These are phyloP conservation scores for Codiaeum variegatum DNA, from an alignment of 441 rosid species.

Conservation along the genomic window DNA sequence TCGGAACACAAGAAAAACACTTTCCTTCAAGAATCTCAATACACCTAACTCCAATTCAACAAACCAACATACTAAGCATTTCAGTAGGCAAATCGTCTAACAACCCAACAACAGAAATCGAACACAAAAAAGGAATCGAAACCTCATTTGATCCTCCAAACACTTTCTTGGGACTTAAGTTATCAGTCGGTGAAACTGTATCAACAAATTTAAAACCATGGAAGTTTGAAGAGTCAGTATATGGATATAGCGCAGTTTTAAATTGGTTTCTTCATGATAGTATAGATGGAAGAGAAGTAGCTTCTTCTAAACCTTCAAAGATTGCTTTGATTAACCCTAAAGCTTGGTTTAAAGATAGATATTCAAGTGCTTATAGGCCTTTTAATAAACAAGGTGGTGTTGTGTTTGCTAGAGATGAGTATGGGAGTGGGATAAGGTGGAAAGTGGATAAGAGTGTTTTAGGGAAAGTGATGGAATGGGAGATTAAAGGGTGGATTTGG, in stretches of 20 bases:
- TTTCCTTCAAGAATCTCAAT: slow-evolving; percentile 77
- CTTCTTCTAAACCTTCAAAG: slow-evolving; percentile 67
- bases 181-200: slow-evolving; percentile 52
- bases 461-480: slow-evolving; percentile 77
- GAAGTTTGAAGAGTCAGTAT: slow-evolving; percentile 74
- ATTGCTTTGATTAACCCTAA: slow-evolving; percentile 55
- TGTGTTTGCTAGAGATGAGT: slow-evolving; percentile 73
- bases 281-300: slow-evolving; percentile 72
- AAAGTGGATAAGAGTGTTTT: slow-evolving; percentile 51
- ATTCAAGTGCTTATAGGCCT: slow-evolving; percentile 64
- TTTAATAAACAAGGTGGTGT: slow-evolving; percentile 82
- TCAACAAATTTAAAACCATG: slow-evolving; percentile 70
- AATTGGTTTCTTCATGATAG: slow-evolving; percentile 86
- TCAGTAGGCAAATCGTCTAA: slow-evolving; percentile 72
- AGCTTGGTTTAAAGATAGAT: slow-evolving; percentile 79
- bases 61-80: slow-evolving; percentile 62
- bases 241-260: slow-evolving; percentile 53
- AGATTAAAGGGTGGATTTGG: slow-evolving; percentile 81
- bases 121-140: slow-evolving; percentile 45
- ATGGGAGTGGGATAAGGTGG: slow-evolving; percentile 74
- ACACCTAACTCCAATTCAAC: slow-evolving; percentile 60
- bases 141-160: slow-evolving; percentile 66
- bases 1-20: slow-evolving; percentile 64
- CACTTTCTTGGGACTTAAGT: slow-evolving; percentile 55
- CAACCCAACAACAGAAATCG: slow-evolving; percentile 53